Evolutionary conservation across 2,329 filamentous ascomycete genomes (phyloP).

Genomic region (Sclerotinia borealis): DNA sequence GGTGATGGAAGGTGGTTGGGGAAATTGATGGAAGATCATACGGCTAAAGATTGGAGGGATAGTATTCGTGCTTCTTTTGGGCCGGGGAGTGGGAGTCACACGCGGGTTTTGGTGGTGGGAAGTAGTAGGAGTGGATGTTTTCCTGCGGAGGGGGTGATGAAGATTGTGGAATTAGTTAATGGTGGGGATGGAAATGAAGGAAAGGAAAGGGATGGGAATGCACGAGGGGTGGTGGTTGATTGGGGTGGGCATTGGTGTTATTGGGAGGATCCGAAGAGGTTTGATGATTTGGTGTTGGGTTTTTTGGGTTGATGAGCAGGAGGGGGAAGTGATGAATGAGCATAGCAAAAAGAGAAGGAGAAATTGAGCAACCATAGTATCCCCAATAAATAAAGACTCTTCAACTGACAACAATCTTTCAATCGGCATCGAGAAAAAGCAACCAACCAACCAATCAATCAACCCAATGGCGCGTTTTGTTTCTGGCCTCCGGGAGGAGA

Average conservation of each 20-base stretch:
- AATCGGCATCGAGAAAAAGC: no score
- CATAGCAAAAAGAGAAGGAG: neutral
- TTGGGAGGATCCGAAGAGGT: conserved; percentile 29
- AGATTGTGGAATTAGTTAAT: conserved; percentile 29
- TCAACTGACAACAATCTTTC: neutral
- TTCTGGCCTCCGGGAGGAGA: no score
- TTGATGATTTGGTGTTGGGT: conserved; percentile 22
- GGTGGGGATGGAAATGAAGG: conserved; percentile 1
- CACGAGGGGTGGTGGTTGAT: conserved; percentile 25
- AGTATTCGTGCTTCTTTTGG: conserved; percentile 26
- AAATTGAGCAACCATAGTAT: neutral
- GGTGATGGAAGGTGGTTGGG: conserved; percentile 29
- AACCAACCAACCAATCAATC: no score
- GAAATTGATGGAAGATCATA: conserved; percentile 32
- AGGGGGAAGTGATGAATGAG: neutral
- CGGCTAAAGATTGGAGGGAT: conserved; percentile 29
- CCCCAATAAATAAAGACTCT: no score
- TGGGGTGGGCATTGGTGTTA: conserved; percentile 34
- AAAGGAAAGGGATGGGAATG: conserved; percentile 7
- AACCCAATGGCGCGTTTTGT: no score
- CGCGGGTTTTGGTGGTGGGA: conserved; percentile 28
- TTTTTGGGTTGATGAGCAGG: conserved; percentile 18
- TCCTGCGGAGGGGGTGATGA: conserved; percentile 27
- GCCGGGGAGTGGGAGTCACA: conserved; percentile 15
- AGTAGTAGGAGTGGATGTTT: conserved; percentile 33